Conservation (phyloP, 768 basidiomycete species). For the Termitomyces sp. region DNA sequence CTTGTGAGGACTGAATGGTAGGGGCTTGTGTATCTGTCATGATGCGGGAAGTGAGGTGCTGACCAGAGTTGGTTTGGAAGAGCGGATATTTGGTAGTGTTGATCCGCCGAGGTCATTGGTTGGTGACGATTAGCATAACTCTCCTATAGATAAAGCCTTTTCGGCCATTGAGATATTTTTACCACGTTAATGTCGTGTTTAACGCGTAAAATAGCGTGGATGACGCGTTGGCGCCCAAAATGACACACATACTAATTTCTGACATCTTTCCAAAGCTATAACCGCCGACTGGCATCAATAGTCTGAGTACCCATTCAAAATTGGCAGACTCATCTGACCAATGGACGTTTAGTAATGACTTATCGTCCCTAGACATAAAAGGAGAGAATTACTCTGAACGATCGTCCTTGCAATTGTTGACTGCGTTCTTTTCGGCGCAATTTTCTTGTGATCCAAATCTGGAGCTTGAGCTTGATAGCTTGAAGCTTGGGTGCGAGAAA, state of each 20-base stretch:
- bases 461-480: not conserved
- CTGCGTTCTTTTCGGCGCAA: not conserved
- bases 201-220: not conserved
- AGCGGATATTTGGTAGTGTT: not conserved
- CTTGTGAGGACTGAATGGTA: slow-evolving; percentile 35
- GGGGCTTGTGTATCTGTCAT: slow-evolving; percentile 16
- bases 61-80: not conserved
- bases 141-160: too few relatives aligned
- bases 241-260: not conserved
- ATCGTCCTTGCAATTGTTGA: not conserved
- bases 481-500: not conserved
- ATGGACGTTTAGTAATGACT: too few relatives aligned
- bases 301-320: too few relatives aligned
- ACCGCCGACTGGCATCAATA: too few relatives aligned
- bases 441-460: not conserved
- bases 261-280: not conserved
- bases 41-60: not conserved
- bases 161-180: not conserved
- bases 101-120: not conserved
- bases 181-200: not conserved
- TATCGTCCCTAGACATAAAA: not conserved
- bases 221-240: not conserved
- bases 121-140: not conserved
- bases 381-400: not conserved
- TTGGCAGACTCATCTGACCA: too few relatives aligned